Evolutionary conservation across 2,329 filamentous ascomycete genomes (phyloP), one percentile per base, ranked within the genome.

Genomic region (Colletotrichum higginsianum): DNA sequence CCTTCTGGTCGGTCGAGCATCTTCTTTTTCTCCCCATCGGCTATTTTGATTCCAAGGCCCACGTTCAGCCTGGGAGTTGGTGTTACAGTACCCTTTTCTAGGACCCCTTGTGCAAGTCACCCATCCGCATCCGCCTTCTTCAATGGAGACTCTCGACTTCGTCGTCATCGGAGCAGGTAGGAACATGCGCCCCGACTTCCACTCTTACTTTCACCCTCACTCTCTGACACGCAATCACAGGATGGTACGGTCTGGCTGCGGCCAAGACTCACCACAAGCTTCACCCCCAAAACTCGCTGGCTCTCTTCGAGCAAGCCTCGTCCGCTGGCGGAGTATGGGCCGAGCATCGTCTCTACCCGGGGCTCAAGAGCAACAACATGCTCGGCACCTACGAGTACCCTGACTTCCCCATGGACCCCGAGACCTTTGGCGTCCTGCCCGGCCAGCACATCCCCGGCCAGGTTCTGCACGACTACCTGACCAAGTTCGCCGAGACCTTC

Each of bases 361-460:
- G 89, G 1, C 85, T 96, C 60, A 92, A 90, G 76, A 91, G 89
- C 64, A 95, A 96, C 80, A 95, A 95, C 76, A 87, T 94, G 78
- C 79, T 91, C 13, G 92, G 93, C 3, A 92, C 89, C 0, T 94
- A 91, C 75, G 92, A 95, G 79, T 94, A 89, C 76, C 89, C 90
- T 0, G 93, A 94, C 75, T 94, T 93, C 71, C 91, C 92, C 21
- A 92, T 95, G 90, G 84, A 86, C 69, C 80, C 82, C 9, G 85
- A 86, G 23, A 84, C 81, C 0, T 91, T 88, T 75, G 83, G 83
- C 1, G 79, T 89, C 35, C 77, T 83, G 55, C 78, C 80, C 0
- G 83, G 83, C 3, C 76, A 87, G 73, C 83, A 87, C 73, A 86
- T 89, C 11, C 82, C 87, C 1, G 87, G 86, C 1, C 72, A 77